Evolutionary conservation across 140 eudicot genomes (phyloP), one percentile per base, ranked within the genome.

Genomic region (Cichorium intybus): DNA sequence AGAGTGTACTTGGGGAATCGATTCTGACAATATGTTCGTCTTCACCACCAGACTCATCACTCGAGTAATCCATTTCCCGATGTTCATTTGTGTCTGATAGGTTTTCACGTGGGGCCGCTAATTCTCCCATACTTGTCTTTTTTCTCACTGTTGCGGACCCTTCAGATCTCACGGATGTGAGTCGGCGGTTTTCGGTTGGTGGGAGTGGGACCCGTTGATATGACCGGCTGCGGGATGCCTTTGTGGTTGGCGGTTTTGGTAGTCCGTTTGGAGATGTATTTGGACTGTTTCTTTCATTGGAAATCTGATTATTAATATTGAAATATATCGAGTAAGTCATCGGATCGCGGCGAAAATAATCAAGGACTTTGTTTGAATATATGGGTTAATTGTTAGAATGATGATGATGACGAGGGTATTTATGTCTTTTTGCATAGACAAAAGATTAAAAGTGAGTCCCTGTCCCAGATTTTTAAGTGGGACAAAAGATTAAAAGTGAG

Each of bases 41-140:
- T 76, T 91, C 97, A 18, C 59, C 76, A 27, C 94, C 90, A 56
- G 96, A 87, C 58, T 88, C 98, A 35, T 88, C 96, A 53, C 99
- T 92, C 11, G 96, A 92, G 55, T 69, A 83, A 35, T 77, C 82
- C 66, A 60, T 51, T 39, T 26, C 72, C 23, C 46, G 71, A 20
- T 54, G 52, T 8, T 73, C 70, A 47, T 34, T 75, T 57, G 63
- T 31, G 46, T 62, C 59, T 20, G 7, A 10, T 29, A 62, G 29
- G 23, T 69, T 63, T 62, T 56, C 51, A 54, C 49, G 64, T 2
- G 64, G 70, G 29, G 52, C 57, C 23, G 24, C 6, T 4, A 24
- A 6, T 28, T 56, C 45, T 43, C 65, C 69, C 48, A 65, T 60
- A 14, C 61, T 71, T 18, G 49, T 29, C 7, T 65, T 73, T 62